Evolutionary conservation across 2,329 filamentous ascomycete genomes (phyloP).

Genomic region (Calonectria honghensis): DNA sequence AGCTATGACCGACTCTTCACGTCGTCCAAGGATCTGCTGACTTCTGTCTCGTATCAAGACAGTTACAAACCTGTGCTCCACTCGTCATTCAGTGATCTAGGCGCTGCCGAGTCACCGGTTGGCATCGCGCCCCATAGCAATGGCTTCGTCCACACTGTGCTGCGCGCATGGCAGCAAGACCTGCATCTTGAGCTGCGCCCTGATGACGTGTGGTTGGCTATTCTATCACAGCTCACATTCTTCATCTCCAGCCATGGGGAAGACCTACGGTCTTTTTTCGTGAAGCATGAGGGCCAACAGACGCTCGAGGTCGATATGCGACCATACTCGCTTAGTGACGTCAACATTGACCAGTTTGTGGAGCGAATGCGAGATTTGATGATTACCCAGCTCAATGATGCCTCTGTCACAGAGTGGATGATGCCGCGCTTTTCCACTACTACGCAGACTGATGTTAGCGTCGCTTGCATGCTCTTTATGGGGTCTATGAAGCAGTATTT

Average conservation of each 20-base stretch:
- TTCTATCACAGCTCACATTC: conserved; percentile 42
- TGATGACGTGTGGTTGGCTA: conserved; percentile 40
- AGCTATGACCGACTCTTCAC: conserved; percentile 21
- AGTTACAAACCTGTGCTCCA: conserved; percentile 21
- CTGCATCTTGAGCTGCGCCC: conserved; percentile 47
- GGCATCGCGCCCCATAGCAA: conserved; percentile 26
- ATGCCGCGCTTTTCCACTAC: conserved; percentile 39
- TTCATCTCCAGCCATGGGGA: conserved; percentile 43
- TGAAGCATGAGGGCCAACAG: conserved; percentile 35
- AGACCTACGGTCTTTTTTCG: conserved; percentile 37
- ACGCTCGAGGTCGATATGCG: conserved; percentile 25
- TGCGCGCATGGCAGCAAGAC: conserved; percentile 41
- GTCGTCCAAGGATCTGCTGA: conserved; percentile 24
- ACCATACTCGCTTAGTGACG: conserved; percentile 10
- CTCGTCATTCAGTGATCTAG: conserved; percentile 28
- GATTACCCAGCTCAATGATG: conserved; percentile 1
- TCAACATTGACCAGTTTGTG: conserved; percentile 20
- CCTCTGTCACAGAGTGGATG: conserved; percentile 30
- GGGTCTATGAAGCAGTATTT: conserved; percentile 44
- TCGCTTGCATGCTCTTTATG: conserved; percentile 41
- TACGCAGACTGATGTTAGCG: conserved; percentile 29
- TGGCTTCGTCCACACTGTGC: conserved; percentile 31
- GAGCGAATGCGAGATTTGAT: conserved; percentile 29
- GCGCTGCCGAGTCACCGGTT: conserved; percentile 3
- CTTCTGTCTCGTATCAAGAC: conserved; percentile 21